Conservation (phyloP, 768 basidiomycete genomes). For the Ramaria rubella region DNA sequence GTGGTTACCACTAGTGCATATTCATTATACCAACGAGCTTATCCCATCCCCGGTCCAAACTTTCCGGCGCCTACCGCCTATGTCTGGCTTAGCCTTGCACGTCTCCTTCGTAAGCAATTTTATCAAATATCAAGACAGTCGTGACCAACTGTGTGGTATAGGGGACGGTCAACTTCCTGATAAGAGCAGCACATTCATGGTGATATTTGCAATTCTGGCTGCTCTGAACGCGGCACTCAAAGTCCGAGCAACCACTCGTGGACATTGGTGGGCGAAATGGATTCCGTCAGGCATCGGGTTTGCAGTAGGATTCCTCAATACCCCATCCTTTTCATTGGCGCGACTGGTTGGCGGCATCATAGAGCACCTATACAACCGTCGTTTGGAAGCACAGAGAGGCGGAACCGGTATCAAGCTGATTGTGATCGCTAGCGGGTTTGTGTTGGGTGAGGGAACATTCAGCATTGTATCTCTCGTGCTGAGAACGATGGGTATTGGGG, state of each 20-base stretch:
- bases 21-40: conserved; percentile 79
- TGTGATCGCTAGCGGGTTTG: conserved; percentile 90
- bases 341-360: conserved; percentile 81
- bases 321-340: conserved; percentile 90
- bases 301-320: conserved; percentile 93
- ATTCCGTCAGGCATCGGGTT: conserved; percentile 93
- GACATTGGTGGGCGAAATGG: conserved; percentile 57
- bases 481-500: conserved; percentile 67
- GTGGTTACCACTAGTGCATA: conserved; percentile 85
- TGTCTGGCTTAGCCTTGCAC: conserved; percentile 80
- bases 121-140: not conserved
- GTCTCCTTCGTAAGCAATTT: conserved; percentile 57
- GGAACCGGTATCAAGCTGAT: conserved; percentile 61
- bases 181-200: conserved; percentile 72
- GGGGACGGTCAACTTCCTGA: conserved; percentile 80
- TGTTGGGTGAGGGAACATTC: conserved; percentile 88
- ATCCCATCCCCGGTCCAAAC: conserved; percentile 86
- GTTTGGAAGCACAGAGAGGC: conserved; percentile 32
- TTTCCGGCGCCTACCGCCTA: conserved; percentile 95
- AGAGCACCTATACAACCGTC: conserved; percentile 60
- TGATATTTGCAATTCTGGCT: conserved; percentile 67
- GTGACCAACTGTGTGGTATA: conserved; percentile 32
- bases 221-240: conserved; percentile 61
- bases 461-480: conserved; percentile 75
- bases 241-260: conserved; percentile 44